Conservation (phyloP, 2,329 filamentous ascomycete species). For the Fusarium sp. region DNA sequence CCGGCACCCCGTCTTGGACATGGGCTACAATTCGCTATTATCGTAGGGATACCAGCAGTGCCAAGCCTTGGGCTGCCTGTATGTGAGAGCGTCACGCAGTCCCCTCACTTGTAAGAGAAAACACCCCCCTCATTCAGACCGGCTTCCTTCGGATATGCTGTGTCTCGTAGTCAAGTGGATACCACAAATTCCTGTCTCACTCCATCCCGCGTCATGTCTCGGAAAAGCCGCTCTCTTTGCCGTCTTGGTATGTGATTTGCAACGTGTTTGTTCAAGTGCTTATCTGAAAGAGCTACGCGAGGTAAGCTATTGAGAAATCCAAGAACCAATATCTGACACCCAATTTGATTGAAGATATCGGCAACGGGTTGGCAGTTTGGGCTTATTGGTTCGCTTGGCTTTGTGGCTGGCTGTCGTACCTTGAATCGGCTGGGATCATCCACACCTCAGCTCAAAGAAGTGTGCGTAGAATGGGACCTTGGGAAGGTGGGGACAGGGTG, state of each 20-base stretch:
- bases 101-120: not conserved
- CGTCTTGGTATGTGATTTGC: not conserved
- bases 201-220: not conserved
- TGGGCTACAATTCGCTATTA: not conserved
- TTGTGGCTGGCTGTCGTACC: not conserved
- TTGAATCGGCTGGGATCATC: not conserved
- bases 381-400: not conserved
- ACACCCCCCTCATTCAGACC: not conserved
- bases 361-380: not conserved
- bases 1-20: not conserved
- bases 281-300: not conserved
- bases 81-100: not conserved
- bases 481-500: not conserved
- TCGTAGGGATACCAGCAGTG: not conserved
- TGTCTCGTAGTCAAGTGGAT: not conserved
- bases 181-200: not conserved
- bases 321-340: not conserved
- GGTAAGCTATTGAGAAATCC: not conserved
- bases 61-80: not conserved
- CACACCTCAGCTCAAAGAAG: not conserved
- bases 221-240: not conserved
- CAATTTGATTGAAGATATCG: not conserved
- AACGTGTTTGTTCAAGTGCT: not conserved
- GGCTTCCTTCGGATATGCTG: not conserved
- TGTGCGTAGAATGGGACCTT: not conserved